Percentiles rank a stretch among this genome's conserved stretches.
Conservation (phyloP, 2,329 filamentous ascomycete species). For the Aspergillus terreus region DNA sequence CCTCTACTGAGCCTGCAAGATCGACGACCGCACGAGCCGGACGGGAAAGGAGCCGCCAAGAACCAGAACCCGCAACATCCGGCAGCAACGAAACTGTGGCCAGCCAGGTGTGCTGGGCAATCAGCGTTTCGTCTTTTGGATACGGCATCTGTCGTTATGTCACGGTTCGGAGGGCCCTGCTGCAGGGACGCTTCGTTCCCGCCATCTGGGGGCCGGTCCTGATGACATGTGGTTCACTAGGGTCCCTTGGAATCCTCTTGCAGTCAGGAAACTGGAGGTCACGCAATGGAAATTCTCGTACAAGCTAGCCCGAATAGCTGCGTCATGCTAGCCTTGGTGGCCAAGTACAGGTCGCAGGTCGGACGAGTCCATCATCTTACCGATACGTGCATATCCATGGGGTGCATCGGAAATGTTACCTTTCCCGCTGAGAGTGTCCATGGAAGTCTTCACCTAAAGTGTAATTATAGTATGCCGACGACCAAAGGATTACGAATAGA, state of each 20-base stretch:
- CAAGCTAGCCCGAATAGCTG: too few species aligned
- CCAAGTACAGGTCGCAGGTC: too few species aligned
- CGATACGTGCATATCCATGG: too few species aligned
- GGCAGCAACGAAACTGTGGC: neutral
- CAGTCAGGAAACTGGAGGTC: neutral
- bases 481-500: too few species aligned
- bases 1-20: too few species aligned
- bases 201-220: conserved; percentile 29
- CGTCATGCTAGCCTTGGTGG: too few species aligned
- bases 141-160: conserved; percentile 27
- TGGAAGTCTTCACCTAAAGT: too few species aligned
- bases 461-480: too few species aligned
- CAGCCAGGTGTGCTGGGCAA: conserved; percentile 15
- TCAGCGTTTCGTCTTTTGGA: conserved; percentile 26
- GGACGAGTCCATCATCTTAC: too few species aligned
- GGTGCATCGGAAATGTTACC: too few species aligned
- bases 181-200: conserved; percentile 24
- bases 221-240: conserved; percentile 19
- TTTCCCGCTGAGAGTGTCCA: too few species aligned
- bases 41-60: neutral
- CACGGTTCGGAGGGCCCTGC: conserved; percentile 22
- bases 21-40: neutral
- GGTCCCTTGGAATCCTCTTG: neutral
- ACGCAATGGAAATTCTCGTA: too few species aligned
- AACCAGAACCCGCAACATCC: neutral